Evolutionary conservation across 768 basidiomycete genomes (phyloP).

Genomic region (Suillus lakei): DNA sequence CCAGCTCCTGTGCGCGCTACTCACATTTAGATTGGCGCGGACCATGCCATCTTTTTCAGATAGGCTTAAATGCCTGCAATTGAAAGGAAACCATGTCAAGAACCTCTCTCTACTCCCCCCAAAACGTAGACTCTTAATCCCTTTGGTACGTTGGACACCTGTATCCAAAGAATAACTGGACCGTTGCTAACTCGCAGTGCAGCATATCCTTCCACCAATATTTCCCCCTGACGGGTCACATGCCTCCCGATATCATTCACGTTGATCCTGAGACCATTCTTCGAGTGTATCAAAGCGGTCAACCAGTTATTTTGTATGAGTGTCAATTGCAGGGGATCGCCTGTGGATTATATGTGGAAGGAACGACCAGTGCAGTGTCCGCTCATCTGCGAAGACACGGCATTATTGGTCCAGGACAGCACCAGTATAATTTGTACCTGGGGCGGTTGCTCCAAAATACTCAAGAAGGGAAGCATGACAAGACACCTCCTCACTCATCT

Average conservation of each 20-base stretch:
- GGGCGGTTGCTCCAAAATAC: constrained; percentile 1
- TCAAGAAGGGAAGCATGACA: constrained; percentile 11
- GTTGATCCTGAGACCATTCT: not conserved
- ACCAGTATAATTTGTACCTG: constrained; percentile 5
- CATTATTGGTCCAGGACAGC: not conserved
- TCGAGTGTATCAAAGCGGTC: not conserved
- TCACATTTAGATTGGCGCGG: not conserved
- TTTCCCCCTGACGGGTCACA: not conserved
- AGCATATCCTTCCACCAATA: not conserved
- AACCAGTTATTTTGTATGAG: not conserved
- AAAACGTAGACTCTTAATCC: not conserved
- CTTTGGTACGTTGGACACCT: not conserved
- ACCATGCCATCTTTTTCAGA: not conserved
- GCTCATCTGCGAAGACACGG: constrained; percentile 11
- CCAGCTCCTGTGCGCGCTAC: not conserved
- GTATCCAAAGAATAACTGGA: not conserved
- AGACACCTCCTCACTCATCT: constrained; percentile 14
- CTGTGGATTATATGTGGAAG: constrained; percentile 1
- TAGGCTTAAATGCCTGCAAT: not conserved
- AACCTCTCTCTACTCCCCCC: not conserved
- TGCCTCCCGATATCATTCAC: not conserved
- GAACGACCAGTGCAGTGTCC: not conserved
- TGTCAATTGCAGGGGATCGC: not conserved
- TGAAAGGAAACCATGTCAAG: not conserved
- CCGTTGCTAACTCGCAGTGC: not conserved